Evolutionary conservation across 2,329 filamentous ascomycete species (phyloP).

Genomic region (Xylaria multiplex): DNA sequence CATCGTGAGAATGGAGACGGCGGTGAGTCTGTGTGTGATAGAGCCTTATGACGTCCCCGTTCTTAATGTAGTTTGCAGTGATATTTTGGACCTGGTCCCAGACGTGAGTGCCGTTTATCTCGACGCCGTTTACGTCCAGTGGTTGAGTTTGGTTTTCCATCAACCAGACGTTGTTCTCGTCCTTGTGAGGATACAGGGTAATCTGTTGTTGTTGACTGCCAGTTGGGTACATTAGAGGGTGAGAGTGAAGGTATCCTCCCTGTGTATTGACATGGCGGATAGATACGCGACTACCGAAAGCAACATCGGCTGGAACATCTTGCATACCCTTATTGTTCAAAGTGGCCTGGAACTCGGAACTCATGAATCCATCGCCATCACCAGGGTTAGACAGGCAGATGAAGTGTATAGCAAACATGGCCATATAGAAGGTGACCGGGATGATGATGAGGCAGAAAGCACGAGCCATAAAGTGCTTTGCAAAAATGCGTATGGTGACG

Average conservation of each 20-base stretch:
- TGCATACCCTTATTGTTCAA: slow-evolving; percentile 97
- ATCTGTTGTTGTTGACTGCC: slow-evolving; percentile 99
- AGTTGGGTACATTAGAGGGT: slow-evolving; percentile 95
- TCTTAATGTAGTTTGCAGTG: slow-evolving; percentile 70
- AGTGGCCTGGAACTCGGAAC: slow-evolving; percentile 97
- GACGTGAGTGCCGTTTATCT: slow-evolving; percentile 81
- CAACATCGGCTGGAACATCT: slow-evolving; percentile 91
- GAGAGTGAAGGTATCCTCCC: slow-evolving; percentile 96
- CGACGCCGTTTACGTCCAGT: slow-evolving; percentile 76
- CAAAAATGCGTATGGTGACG: slow-evolving; percentile 84
- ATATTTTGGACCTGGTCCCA: slow-evolving; percentile 80
- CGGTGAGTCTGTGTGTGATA: slow-evolving; percentile 87
- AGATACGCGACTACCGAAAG: slow-evolving; percentile 84
- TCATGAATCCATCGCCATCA: slow-evolving; percentile 99
- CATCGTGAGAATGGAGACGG: slow-evolving; percentile 94
- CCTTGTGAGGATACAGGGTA: slow-evolving; percentile 98
- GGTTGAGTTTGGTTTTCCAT: slow-evolving; percentile 97
- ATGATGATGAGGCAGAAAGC: slow-evolving; percentile 92
- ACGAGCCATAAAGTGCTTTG: slow-evolving; percentile 93
- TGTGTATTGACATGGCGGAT: slow-evolving; percentile 97
- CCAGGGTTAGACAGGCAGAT: slow-evolving; percentile 91
- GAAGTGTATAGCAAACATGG: slow-evolving; percentile 98
- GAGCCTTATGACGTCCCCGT: slow-evolving; percentile 83
- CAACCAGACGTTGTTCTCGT: slow-evolving; percentile 96
- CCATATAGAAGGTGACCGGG: slow-evolving; percentile 89